Evolutionary conservation across 306 rosid species (phyloP), one percentile per base, ranked within the genome.

Genomic region (Vigna angularis): DNA sequence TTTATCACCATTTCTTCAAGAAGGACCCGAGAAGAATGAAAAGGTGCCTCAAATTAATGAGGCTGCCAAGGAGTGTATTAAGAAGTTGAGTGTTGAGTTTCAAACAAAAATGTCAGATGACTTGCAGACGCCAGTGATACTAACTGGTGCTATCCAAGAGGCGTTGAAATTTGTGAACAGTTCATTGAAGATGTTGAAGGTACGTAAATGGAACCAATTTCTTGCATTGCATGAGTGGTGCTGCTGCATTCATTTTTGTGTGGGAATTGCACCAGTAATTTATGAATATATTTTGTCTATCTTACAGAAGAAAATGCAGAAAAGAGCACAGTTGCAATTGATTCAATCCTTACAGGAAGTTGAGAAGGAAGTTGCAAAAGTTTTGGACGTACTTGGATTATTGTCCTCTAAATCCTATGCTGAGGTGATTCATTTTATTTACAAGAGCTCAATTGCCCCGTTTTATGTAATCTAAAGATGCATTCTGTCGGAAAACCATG

Each of bases 81-180:
- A 49, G 73, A 90, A 87, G 81, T 81, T 93, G 78, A 86, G 73
- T 5, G 77, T 34, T 20, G 98, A 91, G 84, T 96, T 96, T 70
- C 90, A 85, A 77, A 76, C 89, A 55, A 96, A 90, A 87, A 91
- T 96, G 98, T 86, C 90, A 34, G 99, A 96, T 66, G 98, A 95
- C 84, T 82, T 96, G 89, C 96, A 87, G 88, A 91, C 99, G n/a
- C 93, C 96, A 7, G 92, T 81, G 26, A 82, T 93, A 77, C 74
- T 96, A 85, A 93, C 98, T 3, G 93, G 94, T 36, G 90, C 96
- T 62, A 87, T 93, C 76, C 98, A 85, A 88, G 97, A 96, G 36
- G 96, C 91, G 66, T 86, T 96, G 75, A 93, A 91, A 85, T 87
- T 83, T 51, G 80, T 91, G 22, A 96, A 96, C 80, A 76, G 86